Evolutionary conservation across 2,329 filamentous ascomycete species (phyloP).

Genomic region (Colletotrichum lini): DNA sequence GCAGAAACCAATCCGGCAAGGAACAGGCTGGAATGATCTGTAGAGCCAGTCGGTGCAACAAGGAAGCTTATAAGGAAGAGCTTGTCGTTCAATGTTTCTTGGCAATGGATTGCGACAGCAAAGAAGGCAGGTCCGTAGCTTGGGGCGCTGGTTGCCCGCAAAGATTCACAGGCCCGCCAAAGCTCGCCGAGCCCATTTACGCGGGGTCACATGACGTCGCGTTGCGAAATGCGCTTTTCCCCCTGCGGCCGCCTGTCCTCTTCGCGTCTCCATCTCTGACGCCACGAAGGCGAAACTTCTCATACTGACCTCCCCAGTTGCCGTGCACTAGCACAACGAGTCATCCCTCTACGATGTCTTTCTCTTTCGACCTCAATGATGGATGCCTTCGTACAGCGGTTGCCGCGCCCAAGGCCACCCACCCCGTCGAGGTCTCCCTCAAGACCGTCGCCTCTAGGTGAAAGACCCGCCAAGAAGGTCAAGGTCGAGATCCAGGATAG

Average conservation of each 20-base stretch:
- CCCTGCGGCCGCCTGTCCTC: conserved; percentile 28
- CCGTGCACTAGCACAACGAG: background rate
- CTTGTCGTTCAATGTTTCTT: background rate
- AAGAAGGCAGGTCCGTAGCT: background rate
- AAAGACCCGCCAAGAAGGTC: conserved; percentile 53
- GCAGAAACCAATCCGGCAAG: background rate
- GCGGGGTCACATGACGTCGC: conserved; percentile 58
- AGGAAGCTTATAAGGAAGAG: background rate
- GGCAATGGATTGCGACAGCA: conserved; percentile 6
- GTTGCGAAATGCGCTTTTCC: conserved; percentile 43
- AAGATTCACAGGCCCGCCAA: background rate
- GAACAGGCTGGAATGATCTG: background rate
- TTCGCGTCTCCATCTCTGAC: conserved; percentile 33
- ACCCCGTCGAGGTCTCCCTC: conserved; percentile 30
- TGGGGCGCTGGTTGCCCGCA: background rate
- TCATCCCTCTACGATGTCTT: conserved; percentile 25
- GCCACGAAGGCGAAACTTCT: conserved; percentile 26
- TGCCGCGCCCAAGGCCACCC: conserved; percentile 41
- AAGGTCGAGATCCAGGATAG: conserved; percentile 47
- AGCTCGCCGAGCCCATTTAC: conserved; percentile 24
- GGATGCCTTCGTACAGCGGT: conserved; percentile 56
- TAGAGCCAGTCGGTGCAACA: background rate
- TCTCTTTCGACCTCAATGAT: conserved; percentile 44
- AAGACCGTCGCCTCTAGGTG: conserved; percentile 38
- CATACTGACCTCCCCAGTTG: background rate